Evolutionary conservation across 2,329 filamentous ascomycete species (phyloP).

Genomic region (Calonectria naviculata): DNA sequence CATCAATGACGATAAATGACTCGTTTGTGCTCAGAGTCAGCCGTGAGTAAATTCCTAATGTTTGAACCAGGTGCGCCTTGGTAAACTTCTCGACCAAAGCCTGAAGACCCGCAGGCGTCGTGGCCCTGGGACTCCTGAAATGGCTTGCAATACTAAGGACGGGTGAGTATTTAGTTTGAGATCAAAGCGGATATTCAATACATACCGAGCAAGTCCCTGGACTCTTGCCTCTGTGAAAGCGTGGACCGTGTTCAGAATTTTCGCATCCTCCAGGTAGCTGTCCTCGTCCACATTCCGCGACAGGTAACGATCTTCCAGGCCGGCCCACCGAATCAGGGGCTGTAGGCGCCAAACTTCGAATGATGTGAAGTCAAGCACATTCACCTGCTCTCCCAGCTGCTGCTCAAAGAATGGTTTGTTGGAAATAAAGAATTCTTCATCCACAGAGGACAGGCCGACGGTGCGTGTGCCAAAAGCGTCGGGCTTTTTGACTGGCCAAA

Average conservation of each 20-base stretch:
- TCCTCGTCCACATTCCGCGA: constrained; percentile 30
- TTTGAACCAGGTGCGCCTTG: neutral
- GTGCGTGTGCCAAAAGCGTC: constrained; percentile 17
- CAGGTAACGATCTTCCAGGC: constrained; percentile 32
- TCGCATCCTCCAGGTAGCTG: neutral
- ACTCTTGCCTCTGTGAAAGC: constrained; percentile 15
- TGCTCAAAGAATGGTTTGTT: constrained; percentile 32
- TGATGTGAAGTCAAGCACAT: constrained; percentile 31
- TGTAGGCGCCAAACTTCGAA: constrained; percentile 34
- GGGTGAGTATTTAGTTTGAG: neutral
- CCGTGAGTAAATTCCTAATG: neutral
- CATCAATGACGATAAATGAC: constrained; percentile 18
- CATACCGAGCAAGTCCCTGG: constrained; percentile 30
- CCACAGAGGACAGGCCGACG: constrained; percentile 28
- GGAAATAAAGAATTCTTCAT: constrained; percentile 33
- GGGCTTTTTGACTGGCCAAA: constrained; percentile 31
- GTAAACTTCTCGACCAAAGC: constrained; percentile 11
- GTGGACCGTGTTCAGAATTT: constrained; percentile 27
- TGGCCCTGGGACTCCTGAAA: constrained; percentile 32
- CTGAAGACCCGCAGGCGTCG: constrained; percentile 22
- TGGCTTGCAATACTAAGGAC: constrained; percentile 30
- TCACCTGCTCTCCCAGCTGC: constrained; percentile 28
- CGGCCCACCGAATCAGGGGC: constrained; percentile 31
- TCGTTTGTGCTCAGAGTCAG: neutral
- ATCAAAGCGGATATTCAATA: neutral